These are phyloP conservation scores for Sarcomyxa edulis DNA, from an alignment of 768 basidiomycete species.

Conservation along the genomic window DNA sequence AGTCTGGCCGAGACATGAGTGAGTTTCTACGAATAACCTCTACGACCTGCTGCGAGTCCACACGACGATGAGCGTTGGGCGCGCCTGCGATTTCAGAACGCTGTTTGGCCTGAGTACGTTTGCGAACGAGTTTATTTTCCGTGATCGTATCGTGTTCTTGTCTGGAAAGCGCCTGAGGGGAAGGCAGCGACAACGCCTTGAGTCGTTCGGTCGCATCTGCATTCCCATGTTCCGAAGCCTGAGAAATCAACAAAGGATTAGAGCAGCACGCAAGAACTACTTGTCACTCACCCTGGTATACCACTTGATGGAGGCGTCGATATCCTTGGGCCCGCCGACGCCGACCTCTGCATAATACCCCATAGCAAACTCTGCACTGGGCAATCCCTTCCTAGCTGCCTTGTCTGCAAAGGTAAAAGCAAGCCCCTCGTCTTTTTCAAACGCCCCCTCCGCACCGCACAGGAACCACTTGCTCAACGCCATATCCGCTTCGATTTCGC, in stretches of 20 bases:
- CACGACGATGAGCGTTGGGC: background rate
- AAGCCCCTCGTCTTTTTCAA: slow-evolving; percentile 83
- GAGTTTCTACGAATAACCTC: slow-evolving; percentile 54
- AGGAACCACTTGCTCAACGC: slow-evolving; percentile 97
- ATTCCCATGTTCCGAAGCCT: slow-evolving; percentile 80
- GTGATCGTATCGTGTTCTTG: slow-evolving; percentile 78
- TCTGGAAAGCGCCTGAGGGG: slow-evolving; percentile 64
- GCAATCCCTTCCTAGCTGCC: slow-evolving; percentile 66
- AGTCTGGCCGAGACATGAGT: slow-evolving; percentile 10
- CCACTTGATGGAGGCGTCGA: slow-evolving; percentile 69
- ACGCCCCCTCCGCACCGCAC: slow-evolving; percentile 62
- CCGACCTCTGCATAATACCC: slow-evolving; percentile 95
- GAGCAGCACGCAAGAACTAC: slow-evolving; percentile 4
- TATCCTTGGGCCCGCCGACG: slow-evolving; percentile 64
- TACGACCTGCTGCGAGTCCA: slow-evolving; percentile 26
- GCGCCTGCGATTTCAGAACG: slow-evolving; percentile 34
- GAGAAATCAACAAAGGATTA: slow-evolving; percentile 1
- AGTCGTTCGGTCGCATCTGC: slow-evolving; percentile 75
- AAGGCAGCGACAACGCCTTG: slow-evolving; percentile 55
- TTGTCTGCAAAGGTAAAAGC: slow-evolving; percentile 91
- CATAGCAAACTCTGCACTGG: slow-evolving; percentile 90
- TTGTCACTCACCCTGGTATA: slow-evolving; percentile 44
- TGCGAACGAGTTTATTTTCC: slow-evolving; percentile 75
- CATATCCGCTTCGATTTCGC: slow-evolving; percentile 94
- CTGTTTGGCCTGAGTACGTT: slow-evolving; percentile 67